Percentiles rank a stretch among this genome's conserved stretches.
Conservation (phyloP, 805 yeast genomes). For the Wickerhamiella hasegawae region DNA sequence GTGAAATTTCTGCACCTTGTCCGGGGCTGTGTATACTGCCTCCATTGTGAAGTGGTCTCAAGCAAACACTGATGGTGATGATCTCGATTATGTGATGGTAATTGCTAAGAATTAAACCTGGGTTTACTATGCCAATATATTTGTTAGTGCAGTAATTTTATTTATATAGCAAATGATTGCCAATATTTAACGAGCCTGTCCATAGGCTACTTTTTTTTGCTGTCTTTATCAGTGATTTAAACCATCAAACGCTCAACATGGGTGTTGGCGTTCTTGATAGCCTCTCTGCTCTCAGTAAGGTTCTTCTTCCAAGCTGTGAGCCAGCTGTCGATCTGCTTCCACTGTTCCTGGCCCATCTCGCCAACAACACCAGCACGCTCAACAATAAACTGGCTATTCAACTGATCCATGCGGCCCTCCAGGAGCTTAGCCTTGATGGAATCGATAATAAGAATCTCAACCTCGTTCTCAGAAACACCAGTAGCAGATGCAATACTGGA, state of each 20-base stretch:
- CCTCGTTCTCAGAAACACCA: conserved; percentile 18
- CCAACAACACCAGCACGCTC: conserved; percentile 25
- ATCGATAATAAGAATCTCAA: conserved; percentile 27
- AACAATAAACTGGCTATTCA: conserved; percentile 21
- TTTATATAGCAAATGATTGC: too few species aligned
- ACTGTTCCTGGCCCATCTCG: conserved; percentile 22
- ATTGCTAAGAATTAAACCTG: too few species aligned
- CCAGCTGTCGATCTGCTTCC: conserved; percentile 22
- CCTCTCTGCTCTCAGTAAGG: conserved; percentile 12
- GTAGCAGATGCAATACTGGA: conserved; percentile 20
- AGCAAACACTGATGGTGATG: too few species aligned
- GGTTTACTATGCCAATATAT: too few species aligned
- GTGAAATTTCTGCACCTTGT: conserved; percentile 5
- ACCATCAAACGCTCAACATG: too few species aligned
- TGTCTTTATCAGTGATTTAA: too few species aligned
- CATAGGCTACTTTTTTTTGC: too few species aligned
- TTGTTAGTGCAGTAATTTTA: too few species aligned
- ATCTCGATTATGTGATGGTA: too few species aligned
- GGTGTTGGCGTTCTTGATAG: not conserved
- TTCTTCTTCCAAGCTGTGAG: conserved; percentile 23
- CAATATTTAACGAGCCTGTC: too few species aligned
- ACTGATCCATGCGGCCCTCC: conserved; percentile 29
- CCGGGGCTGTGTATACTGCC: conserved; percentile 1
- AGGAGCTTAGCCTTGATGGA: conserved; percentile 27
- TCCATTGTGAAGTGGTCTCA: too few species aligned